Base-by-base conservation (phyloP, 176 grass and related monocot species). In the Carex pumila region DNA sequence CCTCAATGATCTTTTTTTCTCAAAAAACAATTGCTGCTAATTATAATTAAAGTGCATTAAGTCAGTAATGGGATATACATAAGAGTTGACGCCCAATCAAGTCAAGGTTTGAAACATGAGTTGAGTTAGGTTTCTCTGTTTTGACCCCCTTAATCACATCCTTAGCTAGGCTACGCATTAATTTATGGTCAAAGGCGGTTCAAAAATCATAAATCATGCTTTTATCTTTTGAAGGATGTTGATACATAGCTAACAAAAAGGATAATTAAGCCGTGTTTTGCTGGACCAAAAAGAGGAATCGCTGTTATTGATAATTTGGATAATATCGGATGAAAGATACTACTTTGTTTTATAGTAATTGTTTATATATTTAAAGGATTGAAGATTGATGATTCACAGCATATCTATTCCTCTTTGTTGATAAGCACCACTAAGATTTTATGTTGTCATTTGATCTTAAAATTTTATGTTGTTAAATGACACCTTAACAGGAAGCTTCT, bases 161-260 rank as follows among this genome's bases (percentile, higher is more conserved):
- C 11, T 3, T 65, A 14, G 8, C 21, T 81, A 39, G 57, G 79
- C 59, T 21, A 18, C 6, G 36, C 12, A 68, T 39, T 39, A 39
- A 39, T 65, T 65, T 54, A 29, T 25, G 29, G 61, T 83, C 80
- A 83, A 83, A 68, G 62, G 41, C 43, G 61, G 80, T 83, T 83
- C 79, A 82, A 64, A 82, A 25, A 66, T 82, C 61, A 68, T 83
- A 82, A 25, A 66, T 82, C 61, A 68, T 83, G 80, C 60, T 64
- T 32, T 21, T 47, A 83, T 65, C 60, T 83, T 83, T 83, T 68
- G 8, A 30, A 30, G 21, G 80, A 83, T 68, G 80, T 67, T 83
- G 61, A 83, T 83, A 32, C 55, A 77, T 77, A 65, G 80, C 61
- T 83, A 83, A 52, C 80, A 83, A 62, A 50, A 65, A 67, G 21